These are phyloP conservation scores for Fusarium tupiense DNA, from an alignment of 2,329 filamentous ascomycete species.

Conservation along the genomic window DNA sequence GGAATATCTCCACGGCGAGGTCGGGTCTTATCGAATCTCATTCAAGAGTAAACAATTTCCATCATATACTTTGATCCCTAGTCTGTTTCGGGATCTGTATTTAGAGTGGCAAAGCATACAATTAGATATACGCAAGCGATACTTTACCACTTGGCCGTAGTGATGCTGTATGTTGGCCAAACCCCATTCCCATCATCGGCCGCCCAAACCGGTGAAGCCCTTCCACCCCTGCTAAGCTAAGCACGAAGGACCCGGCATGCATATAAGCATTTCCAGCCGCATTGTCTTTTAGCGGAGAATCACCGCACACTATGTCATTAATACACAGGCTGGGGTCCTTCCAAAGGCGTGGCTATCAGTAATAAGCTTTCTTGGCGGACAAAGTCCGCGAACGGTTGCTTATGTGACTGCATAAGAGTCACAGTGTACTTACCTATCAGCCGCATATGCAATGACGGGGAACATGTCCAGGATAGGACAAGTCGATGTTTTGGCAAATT, in stretches of 20 bases:
- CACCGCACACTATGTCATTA: neutral
- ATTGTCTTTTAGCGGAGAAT: neutral
- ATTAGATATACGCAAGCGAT: neutral
- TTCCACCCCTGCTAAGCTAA: no score
- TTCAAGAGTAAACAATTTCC: neutral
- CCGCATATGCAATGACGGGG: neutral
- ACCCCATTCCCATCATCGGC: neutral
- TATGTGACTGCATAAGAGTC: neutral
- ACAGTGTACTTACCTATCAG: no score
- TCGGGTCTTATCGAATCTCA: neutral
- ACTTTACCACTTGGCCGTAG: no score
- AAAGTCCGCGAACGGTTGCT: no score
- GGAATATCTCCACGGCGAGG: neutral
- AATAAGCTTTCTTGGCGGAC: neutral
- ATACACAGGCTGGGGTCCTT: neutral
- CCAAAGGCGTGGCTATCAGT: neutral
- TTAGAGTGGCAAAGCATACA: neutral
- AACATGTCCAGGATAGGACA: rapidly evolving
- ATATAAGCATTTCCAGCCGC: neutral
- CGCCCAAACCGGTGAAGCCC: neutral
- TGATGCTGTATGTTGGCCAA: neutral
- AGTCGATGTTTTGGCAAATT: neutral
- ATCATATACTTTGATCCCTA: neutral
- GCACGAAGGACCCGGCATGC: neutral
- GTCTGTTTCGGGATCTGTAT: neutral